Conservation (phyloP, 2,329 filamentous ascomycete species). For the Epichloe hybrida region DNA sequence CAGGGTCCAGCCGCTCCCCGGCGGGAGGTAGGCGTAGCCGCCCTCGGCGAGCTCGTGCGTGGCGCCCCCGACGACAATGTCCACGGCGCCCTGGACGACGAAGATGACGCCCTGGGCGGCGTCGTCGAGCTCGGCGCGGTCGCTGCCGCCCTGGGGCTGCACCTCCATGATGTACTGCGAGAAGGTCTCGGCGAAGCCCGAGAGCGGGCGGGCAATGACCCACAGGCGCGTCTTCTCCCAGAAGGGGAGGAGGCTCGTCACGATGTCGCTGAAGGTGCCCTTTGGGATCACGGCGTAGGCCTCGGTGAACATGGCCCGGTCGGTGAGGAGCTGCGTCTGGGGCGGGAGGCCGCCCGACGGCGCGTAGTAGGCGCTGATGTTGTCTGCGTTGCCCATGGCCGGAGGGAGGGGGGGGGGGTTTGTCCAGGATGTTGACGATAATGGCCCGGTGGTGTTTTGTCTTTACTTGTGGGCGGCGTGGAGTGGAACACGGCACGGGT, state of each 20-base stretch:
- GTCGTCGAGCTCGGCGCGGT: conserved; percentile 1
- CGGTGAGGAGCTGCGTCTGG: conserved; percentile 5
- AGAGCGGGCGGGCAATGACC: conserved; percentile 4
- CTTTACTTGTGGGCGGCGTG: too few species aligned
- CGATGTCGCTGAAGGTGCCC: conserved; percentile 4
- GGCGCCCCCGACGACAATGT: not conserved
- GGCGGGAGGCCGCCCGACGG: conserved; percentile 4
- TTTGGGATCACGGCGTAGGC: conserved; percentile 6
- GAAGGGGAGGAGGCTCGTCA: conserved; percentile 5
- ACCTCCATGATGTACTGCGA: conserved; percentile 7
- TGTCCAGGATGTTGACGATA: too few species aligned
- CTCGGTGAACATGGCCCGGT: conserved; percentile 6
- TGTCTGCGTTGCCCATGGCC: not conserved
- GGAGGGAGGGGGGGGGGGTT: too few species aligned
- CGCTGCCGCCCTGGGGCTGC: conserved; percentile 1
- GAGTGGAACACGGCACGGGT: too few species aligned
- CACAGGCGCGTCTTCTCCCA: conserved; percentile 4
- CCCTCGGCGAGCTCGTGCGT: not conserved
- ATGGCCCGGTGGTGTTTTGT: too few species aligned
- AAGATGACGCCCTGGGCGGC: conserved; percentile 3
- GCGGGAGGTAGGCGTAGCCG: conserved; percentile 3
- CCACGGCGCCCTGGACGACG: not conserved
- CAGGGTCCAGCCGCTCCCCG: not conserved
- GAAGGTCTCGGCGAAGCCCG: conserved; percentile 5
- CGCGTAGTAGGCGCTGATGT: conserved; percentile 1